Evolutionary conservation across 139 green algal genomes (phyloP).

Genomic region (Volvox africanus): DNA sequence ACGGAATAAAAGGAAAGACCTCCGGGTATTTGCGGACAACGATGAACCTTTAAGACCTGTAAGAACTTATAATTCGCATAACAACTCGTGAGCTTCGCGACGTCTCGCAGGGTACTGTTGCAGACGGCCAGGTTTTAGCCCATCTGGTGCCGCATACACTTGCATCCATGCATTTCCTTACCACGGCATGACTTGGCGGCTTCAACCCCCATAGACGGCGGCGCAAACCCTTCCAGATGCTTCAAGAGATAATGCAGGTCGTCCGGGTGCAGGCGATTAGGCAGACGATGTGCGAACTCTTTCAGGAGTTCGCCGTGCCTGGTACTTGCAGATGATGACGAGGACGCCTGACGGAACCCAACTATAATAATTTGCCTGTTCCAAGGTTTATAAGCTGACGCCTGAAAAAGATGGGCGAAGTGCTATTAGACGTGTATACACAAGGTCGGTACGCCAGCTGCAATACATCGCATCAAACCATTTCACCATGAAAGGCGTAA

Average conservation of each 20-base stretch:
- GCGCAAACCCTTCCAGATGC: neutral
- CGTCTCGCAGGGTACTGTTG: no score
- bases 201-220: neutral
- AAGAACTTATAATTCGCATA: no score
- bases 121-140: no score
- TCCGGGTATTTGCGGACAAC: no score
- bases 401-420: neutral
- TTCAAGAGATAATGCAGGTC: constrained; percentile 5
- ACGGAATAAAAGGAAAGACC: no score
- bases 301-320: neutral
- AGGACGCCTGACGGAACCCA: neutral
- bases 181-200: no score
- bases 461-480: neutral
- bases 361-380: neutral
- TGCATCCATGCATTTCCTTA: no score
- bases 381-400: neutral
- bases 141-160: no score
- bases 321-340: neutral
- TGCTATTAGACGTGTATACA: no score
- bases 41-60: no score
- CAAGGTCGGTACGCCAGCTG: no score
- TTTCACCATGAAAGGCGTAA: neutral
- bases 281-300: constrained; percentile 8
- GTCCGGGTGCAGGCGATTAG: constrained; percentile 24
- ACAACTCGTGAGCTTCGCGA: no score